Conservation (phyloP, 2,329 filamentous ascomycete species). For the Neoarthrinium moseri region DNA sequence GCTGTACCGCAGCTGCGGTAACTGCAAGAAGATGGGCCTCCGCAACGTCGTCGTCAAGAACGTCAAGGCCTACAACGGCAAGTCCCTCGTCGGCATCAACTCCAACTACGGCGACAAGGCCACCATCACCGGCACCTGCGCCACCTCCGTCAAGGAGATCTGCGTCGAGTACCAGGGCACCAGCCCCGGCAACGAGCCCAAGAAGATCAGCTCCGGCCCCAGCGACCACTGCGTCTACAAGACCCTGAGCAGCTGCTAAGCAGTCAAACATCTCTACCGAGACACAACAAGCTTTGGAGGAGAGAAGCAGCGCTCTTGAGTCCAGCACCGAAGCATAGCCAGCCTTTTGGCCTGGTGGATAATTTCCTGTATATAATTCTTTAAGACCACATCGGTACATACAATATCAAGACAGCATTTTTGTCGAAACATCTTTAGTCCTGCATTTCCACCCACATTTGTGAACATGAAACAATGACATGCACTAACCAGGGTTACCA, state of each 20-base stretch:
- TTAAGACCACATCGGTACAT: too few relatives aligned
- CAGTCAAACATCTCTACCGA: too few relatives aligned
- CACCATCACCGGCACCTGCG: conserved; percentile 18
- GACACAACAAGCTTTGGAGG: too few relatives aligned
- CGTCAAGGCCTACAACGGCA: conserved; percentile 29
- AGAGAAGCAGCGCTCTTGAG: too few relatives aligned
- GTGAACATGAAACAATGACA: too few relatives aligned
- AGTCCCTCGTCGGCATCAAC: conserved; percentile 33
- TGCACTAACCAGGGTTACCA: too few relatives aligned
- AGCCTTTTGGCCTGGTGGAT: too few relatives aligned
- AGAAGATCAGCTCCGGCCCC: conserved; percentile 15
- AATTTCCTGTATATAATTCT: too few relatives aligned
- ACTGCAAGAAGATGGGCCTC: conserved; percentile 33
- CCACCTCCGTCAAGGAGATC: conserved; percentile 17
- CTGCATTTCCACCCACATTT: too few relatives aligned
- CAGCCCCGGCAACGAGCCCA: conserved; percentile 20
- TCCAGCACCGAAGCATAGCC: too few relatives aligned
- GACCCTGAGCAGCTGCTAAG: conserved; percentile 9
- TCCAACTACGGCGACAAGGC: conserved; percentile 35
- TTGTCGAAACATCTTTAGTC: too few relatives aligned
- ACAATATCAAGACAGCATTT: too few relatives aligned
- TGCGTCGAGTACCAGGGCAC: conserved; percentile 21
- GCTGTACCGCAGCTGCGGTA: conserved; percentile 46
- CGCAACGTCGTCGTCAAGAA: conserved; percentile 28
- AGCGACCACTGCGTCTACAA: conserved; percentile 18